Evolutionary conservation across 768 basidiomycete species (phyloP), one percentile per base, ranked within the genome.

Genomic region (Russula sp.): DNA sequence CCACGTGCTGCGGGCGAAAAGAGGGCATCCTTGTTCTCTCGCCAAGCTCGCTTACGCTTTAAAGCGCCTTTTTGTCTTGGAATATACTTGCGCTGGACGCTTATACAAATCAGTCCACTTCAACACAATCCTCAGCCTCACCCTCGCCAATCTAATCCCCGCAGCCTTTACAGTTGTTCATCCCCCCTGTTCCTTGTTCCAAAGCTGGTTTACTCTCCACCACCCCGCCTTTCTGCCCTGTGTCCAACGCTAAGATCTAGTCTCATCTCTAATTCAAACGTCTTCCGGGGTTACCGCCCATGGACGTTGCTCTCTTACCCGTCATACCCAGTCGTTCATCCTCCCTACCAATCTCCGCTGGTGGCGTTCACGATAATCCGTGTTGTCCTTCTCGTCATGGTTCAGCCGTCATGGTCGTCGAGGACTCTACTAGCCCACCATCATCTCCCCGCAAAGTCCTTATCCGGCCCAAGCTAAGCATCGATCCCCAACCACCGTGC

Each of bases 361-460:
- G 59, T 42, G 34, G 6, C 6, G 32, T 59, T 6, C 66, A 55
- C 31, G 51, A 62, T 22, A 37, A 20, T 8, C 35, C 49, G 7
- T 68, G 52, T 14, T 58, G 18, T 32, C 54, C 65, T 22, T 62
- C 57, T 40, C 61, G 61, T 27, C 64, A 56, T 55, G 54, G 50
- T 22, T 63, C 62, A 9, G 32, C 47, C 16, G 67, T 68, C 56
- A 63, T 66, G 58, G 67, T 66, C 42, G 59, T 68, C 37, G 58
- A 50, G 1, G 65, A 60, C 20, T 47, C 67, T 8, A 44, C 62
- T 14, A 66, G 44, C 22, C 65, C 65, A 0, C 67, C 65, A 6
- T 20, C 59, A 16, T 68, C 65, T 44, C 65, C 67, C 16, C 45
- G 32, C 4, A 45, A 48, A 1, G 54, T 58, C 27, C 59, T 66